Base-by-base conservation (phyloP, 768 basidiomycete species). In the Punctularia strigosozonata region DNA sequence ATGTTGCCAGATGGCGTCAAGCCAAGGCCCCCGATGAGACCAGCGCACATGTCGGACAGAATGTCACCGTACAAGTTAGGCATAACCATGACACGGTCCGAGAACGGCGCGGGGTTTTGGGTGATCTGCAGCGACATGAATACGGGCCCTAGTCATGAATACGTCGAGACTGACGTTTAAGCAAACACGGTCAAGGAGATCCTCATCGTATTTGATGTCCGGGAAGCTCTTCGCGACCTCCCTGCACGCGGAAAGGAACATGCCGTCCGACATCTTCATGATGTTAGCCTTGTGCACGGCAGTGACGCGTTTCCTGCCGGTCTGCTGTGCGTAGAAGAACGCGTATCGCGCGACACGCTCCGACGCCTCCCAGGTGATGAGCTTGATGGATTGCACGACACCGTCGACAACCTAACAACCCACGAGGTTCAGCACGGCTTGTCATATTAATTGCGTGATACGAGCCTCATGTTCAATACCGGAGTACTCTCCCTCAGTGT, bases 221-320 rank as follows among this genome's bases (percentile, higher is more conserved):
- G 95, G 95, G 73, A 81, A 99, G 40, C 89, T 91, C 57, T 94
- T 91, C 4, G 94, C 82, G 28, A 99, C 88, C 49, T 89, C 82
- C 40, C 95, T 81, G 62, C 95, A 98, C 18, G 95, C 95, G 28
- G 88, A 84, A 61, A 99, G 68, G 73, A 99, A 99, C 91, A 98
- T 95, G 44, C 95, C 95, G 59, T 99, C 95, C 15, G 94, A 98
- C 85, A 98, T 90, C 80, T 97, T 97, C 94, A 98, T 98, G 69
- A 99, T 97, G 57, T 94, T 95, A 18, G 95, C 95, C 66, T 99
- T 99, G 71, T 99, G 95, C 20, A 99, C 95, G 30, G 95, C 95
- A 19, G 94, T 98, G 45, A 99, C 95, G 50, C 86, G 79, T 59
- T 80, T 82, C 46, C 95, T 68, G 45, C 86, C 87, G 52, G 75